Evolutionary conservation across 208 protist genomes (phyloP), one percentile per base, ranked within the genome.

Genomic region (Angomonas deanei): DNA sequence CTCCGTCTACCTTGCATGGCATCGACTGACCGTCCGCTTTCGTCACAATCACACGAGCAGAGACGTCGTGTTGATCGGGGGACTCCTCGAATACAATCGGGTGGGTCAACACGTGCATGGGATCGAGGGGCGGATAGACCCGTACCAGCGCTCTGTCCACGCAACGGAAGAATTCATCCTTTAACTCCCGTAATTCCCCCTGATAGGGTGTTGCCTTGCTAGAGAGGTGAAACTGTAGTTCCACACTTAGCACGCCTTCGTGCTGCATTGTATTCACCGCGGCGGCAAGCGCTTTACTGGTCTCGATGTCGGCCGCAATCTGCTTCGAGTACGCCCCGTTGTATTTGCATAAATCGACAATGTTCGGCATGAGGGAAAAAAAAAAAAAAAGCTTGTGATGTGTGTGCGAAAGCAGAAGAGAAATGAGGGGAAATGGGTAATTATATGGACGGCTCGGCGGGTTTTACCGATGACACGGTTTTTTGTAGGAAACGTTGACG

Each of bases 141-240:
- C 89, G 85, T 3, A 66, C 21, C n/a, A 86, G 70, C 0, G 83
- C 69, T 2, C 89, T 83, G 63, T 95, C 89, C 19, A 93, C 73
- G 59, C 80, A 91, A 1, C 76, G 77, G 23, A 86, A 61, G 32
- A 89, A 70, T n/a, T 38, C 62, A 59, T 92, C 89, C 48, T 70
- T 65, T 42, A 57, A 28, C n/a, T 34, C 2, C 1, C 67, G 66
- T 0, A 34, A 28, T 15, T 4, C 17, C 19, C 28, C 55, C 19
- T 61, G 30, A 13, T 23, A 3, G 5, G 52, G 11, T 58, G 52
- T 28, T 11, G 28, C 6, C 11, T n/a, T 15, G n/a, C 8, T 36
- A 6, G 6, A 17, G 15, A 58, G 21, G 4, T n/a, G n/a, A 58
- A 58, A 58, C 23, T 6, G 27, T 33, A 34, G 4, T n/a, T 15